phyloP scores from a whole-genome alignment of 2,329 filamentous ascomycete genomes.

The Chrysoporthe deuterocubensis region DNA sequence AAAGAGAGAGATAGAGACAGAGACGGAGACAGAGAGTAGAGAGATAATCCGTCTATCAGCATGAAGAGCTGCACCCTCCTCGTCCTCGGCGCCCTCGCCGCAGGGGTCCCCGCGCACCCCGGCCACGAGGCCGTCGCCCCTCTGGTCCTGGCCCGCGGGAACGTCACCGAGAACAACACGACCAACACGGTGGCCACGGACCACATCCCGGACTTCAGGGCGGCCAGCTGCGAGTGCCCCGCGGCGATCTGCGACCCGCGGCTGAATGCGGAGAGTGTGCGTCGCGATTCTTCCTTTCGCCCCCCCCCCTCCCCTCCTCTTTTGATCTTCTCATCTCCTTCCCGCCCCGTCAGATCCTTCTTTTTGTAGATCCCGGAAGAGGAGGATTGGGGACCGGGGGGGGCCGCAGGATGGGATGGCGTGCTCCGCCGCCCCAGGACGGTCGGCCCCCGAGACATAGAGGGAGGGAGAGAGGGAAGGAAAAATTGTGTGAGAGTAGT shows the following conservation, averaged over 20 bases:
- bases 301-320: background rate
- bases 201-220: conserved; percentile 29
- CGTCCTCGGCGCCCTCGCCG: conserved; percentile 14
- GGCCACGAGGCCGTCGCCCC: conserved; percentile 8
- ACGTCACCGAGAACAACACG: conserved; percentile 5
- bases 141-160: background rate
- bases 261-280: conserved; percentile 30
- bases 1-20: background rate
- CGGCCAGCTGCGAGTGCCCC: conserved; percentile 26
- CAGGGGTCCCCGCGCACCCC: conserved; percentile 17
- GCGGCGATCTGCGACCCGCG: conserved; percentile 26
- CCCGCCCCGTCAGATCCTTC: background rate
- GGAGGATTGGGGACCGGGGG: too few species aligned
- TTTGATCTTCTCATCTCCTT: background rate
- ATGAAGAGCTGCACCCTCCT: conserved; percentile 20
- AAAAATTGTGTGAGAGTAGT: background rate
- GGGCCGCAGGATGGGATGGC: background rate
- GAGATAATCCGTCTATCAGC: background rate
- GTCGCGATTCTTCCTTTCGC: conserved; percentile 10
- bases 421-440: background rate
- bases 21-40: background rate
- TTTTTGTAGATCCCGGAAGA: background rate
- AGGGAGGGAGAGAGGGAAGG: background rate
- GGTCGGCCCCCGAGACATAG: background rate
- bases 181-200: conserved; percentile 23